Evolutionary conservation across 805 yeast species (phyloP).

Genomic region (Lipomyces orientalis): DNA sequence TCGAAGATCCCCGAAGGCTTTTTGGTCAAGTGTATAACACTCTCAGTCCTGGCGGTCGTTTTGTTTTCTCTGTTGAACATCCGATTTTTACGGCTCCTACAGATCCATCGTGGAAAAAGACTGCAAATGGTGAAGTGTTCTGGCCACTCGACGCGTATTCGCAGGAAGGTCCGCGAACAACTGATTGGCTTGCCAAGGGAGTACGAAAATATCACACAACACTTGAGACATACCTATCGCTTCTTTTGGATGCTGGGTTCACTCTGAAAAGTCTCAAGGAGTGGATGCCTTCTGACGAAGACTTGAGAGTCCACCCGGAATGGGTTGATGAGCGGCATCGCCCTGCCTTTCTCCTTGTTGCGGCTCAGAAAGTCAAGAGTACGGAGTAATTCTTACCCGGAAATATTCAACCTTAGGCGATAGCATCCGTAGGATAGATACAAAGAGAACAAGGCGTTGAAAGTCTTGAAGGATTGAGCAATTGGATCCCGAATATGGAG

Average conservation of each 20-base stretch:
- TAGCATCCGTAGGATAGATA: neutral
- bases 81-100: slow-evolving; percentile 6
- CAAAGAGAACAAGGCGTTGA: slow-evolving; percentile 4
- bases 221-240: neutral
- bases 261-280: slow-evolving; percentile 1
- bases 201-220: slow-evolving; percentile 3
- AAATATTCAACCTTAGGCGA: neutral
- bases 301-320: slow-evolving; percentile 3
- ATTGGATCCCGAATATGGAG: slow-evolving; percentile 2
- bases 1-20: slow-evolving; percentile 5
- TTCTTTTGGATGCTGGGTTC: slow-evolving; percentile 7
- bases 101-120: slow-evolving; percentile 2
- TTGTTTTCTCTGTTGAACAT: slow-evolving; percentile 5
- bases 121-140: neutral
- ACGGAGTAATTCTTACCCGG: neutral
- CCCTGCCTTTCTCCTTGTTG: slow-evolving; percentile 8
- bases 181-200: slow-evolving; percentile 5
- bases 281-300: slow-evolving; percentile 7
- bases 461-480: neutral
- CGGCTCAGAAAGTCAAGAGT: neutral
- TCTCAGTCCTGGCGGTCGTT: neutral
- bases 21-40: neutral
- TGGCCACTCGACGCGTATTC: slow-evolving; percentile 2
- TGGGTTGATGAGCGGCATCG: slow-evolving; percentile 4
- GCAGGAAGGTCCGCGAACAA: slow-evolving; percentile 2